phyloP scores from a whole-genome alignment of 192 early-diverging fungal genomes.

The Rhizoclosmatium sp. region DNA sequence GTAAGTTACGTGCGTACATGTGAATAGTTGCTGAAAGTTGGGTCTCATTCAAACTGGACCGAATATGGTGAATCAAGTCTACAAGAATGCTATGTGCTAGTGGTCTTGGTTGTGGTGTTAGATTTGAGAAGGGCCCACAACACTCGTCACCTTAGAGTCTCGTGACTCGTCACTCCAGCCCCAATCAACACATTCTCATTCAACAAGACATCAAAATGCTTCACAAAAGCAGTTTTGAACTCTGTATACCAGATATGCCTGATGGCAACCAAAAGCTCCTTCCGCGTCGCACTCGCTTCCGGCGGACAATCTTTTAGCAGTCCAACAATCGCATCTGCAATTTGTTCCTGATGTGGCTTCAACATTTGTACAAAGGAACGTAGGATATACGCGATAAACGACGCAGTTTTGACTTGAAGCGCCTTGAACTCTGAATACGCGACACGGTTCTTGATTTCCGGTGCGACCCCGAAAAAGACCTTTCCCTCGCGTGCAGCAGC shows the following conservation, averaged over 20 bases:
- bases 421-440: constrained; percentile 86
- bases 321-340: constrained; percentile 88
- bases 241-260: constrained; percentile 94
- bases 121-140: background rate
- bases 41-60: constrained; percentile 77
- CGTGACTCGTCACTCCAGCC: constrained; percentile 89
- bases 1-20: constrained; percentile 91
- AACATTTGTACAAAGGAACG: constrained; percentile 77
- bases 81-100: constrained; percentile 94
- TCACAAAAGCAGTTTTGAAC: constrained; percentile 87
- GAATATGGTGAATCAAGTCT: constrained; percentile 95
- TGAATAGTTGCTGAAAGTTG: constrained; percentile 88
- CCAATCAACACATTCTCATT: constrained; percentile 95
- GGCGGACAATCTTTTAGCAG: constrained; percentile 93
- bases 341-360: constrained; percentile 76
- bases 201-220: constrained; percentile 89
- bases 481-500: constrained; percentile 59
- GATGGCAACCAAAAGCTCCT: constrained; percentile 95
- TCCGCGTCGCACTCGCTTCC: constrained; percentile 90
- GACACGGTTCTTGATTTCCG: constrained; percentile 74
- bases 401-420: constrained; percentile 98
- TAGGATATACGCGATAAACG: constrained; percentile 95
- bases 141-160: constrained; percentile 76
- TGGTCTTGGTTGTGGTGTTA: constrained; percentile 58
- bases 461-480: constrained; percentile 81